Evolutionary conservation across 2,329 filamentous ascomycete genomes (phyloP).

Genomic region (Metarhizium brunneum): DNA sequence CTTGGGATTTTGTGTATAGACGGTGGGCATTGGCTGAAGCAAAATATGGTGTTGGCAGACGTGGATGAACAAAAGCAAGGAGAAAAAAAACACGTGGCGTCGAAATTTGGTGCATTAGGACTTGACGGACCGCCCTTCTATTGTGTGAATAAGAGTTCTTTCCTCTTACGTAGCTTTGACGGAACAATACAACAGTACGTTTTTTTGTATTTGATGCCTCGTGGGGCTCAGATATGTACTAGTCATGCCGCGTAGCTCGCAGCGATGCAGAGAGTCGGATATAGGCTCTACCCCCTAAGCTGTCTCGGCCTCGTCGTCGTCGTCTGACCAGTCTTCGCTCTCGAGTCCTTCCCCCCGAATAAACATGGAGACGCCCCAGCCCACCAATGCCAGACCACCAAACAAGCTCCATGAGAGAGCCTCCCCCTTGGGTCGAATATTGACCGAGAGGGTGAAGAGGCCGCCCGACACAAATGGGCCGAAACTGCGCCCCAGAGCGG

Average conservation of each 20-base stretch:
- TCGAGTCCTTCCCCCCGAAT: constrained; percentile 58
- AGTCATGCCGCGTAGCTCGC: background rate
- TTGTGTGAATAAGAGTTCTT: background rate
- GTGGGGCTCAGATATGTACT: background rate
- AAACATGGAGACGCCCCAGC: constrained; percentile 70
- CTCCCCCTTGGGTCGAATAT: constrained; percentile 71
- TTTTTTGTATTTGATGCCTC: background rate
- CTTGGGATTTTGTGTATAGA: background rate
- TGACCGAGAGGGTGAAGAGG: constrained; percentile 70
- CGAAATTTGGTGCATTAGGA: too few species aligned
- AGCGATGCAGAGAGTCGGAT: constrained; percentile 5
- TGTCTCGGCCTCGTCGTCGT: constrained; percentile 17
- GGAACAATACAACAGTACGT: background rate
- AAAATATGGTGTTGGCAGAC: background rate
- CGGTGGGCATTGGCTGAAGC: background rate
- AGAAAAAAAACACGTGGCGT: background rate
- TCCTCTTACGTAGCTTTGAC: background rate
- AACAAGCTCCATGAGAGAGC: constrained; percentile 81
- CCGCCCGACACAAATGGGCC: constrained; percentile 84
- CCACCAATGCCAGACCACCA: constrained; percentile 69
- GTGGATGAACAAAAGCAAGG: background rate
- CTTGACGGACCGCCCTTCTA: background rate
- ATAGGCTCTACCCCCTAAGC: background rate
- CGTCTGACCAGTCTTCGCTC: constrained; percentile 42
- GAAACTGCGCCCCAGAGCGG: constrained; percentile 77